phyloP scores from a whole-genome alignment of 768 basidiomycete genomes.

The Suillus tomentosus region DNA sequence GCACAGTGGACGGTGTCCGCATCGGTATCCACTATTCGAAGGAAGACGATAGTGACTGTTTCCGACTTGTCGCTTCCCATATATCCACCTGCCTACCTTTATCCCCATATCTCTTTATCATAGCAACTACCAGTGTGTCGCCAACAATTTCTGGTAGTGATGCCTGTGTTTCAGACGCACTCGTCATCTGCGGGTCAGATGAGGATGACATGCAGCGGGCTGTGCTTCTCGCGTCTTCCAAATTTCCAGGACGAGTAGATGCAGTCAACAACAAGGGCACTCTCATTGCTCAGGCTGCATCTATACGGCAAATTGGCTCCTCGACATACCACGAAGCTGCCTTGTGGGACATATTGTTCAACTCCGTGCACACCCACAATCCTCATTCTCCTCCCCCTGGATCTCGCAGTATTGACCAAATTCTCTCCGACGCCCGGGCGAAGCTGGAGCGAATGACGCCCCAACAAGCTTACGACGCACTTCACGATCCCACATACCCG shows the following conservation, averaged over 20 bases:
- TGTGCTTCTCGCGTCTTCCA: constrained; percentile 61
- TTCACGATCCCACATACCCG: constrained; percentile 50
- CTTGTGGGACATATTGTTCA: constrained; percentile 68
- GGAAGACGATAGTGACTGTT: constrained; percentile 54
- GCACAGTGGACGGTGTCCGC: constrained; percentile 52
- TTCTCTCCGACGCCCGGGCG: constrained; percentile 59
- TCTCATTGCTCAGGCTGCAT: constrained; percentile 38
- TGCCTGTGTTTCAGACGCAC: constrained; percentile 36
- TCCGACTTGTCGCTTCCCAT: constrained; percentile 53
- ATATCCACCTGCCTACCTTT: constrained; percentile 45
- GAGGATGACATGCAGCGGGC: constrained; percentile 64
- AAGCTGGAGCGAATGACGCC: constrained; percentile 66
- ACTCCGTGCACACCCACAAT: constrained; percentile 58
- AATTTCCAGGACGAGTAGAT: constrained; percentile 64
- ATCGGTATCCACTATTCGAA: constrained; percentile 65
- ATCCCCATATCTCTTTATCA: constrained; percentile 51
- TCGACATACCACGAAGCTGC: constrained; percentile 62
- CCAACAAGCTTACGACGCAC: constrained; percentile 58
- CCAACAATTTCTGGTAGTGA: constrained; percentile 17
- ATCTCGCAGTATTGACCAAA: constrained; percentile 57
- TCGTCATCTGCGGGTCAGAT: constrained; percentile 62
- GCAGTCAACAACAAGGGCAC: constrained; percentile 37
- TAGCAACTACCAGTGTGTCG: constrained; percentile 49
- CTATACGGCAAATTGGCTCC: constrained; percentile 52
- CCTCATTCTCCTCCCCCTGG: constrained; percentile 65